Conservation (phyloP, 345 rosid species). For the Citrus inodora region DNA sequence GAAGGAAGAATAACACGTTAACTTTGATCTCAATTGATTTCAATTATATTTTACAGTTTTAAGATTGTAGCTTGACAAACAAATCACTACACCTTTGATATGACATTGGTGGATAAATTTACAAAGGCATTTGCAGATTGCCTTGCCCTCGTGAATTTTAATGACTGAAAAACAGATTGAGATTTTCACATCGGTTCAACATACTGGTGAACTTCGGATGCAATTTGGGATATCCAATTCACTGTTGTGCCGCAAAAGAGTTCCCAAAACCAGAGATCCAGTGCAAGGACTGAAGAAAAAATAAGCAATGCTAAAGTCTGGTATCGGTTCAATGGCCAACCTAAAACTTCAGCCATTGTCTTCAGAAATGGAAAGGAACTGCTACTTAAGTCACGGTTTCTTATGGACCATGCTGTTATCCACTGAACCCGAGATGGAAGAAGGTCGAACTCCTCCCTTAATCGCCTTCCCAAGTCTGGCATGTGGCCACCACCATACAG, state of each 20-base stretch:
- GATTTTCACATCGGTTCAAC: slow-evolving; percentile 32
- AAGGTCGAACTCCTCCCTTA: slow-evolving; percentile 71
- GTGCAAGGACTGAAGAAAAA: slow-evolving; percentile 67
- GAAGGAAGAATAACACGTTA: no score
- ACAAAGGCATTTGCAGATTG: slow-evolving; percentile 3
- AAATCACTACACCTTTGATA: neutral
- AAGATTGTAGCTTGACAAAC: neutral
- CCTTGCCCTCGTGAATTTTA: neutral
- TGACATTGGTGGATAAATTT: neutral
- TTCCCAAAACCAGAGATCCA: slow-evolving; percentile 92
- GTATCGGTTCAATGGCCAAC: slow-evolving; percentile 89
- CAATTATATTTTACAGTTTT: neutral
- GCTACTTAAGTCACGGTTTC: slow-evolving; percentile 41
- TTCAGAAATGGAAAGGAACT: slow-evolving; percentile 61
- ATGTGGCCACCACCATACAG: slow-evolving; percentile 97
- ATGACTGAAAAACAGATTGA: neutral
- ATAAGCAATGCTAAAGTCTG: slow-evolving; percentile 79
- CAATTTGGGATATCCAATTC: slow-evolving; percentile 53
- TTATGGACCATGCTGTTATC: slow-evolving; percentile 93
- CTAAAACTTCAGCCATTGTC: slow-evolving; percentile 62
- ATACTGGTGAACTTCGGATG: slow-evolving; percentile 33
- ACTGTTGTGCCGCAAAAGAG: slow-evolving; percentile 60
- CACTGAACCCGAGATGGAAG: slow-evolving; percentile 66
- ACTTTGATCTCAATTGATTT: neutral
- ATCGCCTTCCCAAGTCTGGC: slow-evolving; percentile 87